Conservation (phyloP, 306 rosid genomes). For the Parietaria judaica region DNA sequence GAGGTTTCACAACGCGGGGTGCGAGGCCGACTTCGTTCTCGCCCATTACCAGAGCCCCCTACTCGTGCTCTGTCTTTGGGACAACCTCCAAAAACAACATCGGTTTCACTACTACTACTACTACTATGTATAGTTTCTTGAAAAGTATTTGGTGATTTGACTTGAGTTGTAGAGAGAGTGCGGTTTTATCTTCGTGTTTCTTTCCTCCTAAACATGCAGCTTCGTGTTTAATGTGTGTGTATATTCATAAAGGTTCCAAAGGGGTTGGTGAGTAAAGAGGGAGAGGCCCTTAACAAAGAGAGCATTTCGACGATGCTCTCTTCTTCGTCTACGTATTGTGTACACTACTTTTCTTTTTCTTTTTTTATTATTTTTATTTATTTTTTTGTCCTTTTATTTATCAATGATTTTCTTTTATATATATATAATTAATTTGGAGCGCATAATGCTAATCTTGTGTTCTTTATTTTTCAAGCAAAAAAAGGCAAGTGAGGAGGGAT, state of each 20-base stretch:
- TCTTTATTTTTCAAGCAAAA: too few species aligned
- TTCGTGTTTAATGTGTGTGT: conserved; percentile 2
- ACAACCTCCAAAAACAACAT: conserved; percentile 65
- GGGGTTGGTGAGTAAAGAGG: conserved; percentile 6
- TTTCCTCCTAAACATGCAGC: conserved; percentile 10
- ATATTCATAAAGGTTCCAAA: conserved; percentile 19
- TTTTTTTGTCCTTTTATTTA: not conserved
- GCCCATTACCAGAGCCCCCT: conserved; percentile 87
- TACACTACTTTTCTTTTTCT: conserved; percentile 16
- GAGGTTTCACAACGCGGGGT: conserved; percentile 78
- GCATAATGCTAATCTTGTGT: too few species aligned
- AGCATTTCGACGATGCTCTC: conserved; percentile 38
- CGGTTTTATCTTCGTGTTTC: conserved; percentile 8
- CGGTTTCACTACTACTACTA: not conserved
- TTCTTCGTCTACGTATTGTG: too few species aligned
- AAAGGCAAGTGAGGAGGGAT: too few species aligned
- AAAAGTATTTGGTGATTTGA: conserved; percentile 13
- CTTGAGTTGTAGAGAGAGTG: not conserved
- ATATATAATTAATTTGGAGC: too few species aligned
- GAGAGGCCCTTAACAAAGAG: conserved; percentile 21
- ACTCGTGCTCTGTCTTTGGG: conserved; percentile 85
- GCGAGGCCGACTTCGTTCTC: conserved; percentile 63
- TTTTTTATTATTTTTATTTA: too few species aligned
- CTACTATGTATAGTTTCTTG: not conserved
- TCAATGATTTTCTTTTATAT: not conserved